Evolutionary conservation across 2,329 filamentous ascomycete species (phyloP).

Genomic region (Fusarium sp.): DNA sequence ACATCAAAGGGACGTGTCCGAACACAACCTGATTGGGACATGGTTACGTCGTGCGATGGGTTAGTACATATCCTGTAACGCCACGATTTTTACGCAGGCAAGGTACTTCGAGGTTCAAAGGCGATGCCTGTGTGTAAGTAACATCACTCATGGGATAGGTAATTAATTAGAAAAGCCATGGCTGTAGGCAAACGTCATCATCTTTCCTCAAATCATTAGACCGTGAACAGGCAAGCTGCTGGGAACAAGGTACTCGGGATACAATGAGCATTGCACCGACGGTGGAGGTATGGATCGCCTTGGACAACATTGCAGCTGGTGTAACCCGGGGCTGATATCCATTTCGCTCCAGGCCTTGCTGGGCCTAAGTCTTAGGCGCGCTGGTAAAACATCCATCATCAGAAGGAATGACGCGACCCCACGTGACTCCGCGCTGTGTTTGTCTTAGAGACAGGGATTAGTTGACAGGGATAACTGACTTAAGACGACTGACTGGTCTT

Average conservation of each 20-base stretch:
- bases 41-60: not conserved
- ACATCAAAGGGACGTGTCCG: not conserved
- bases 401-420: constrained; percentile 29
- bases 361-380: not conserved
- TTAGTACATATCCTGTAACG: not conserved
- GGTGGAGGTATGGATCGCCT: not conserved
- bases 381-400: not conserved
- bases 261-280: not conserved
- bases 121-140: not conserved
- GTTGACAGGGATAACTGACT: constrained; percentile 34
- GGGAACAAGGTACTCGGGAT: not conserved
- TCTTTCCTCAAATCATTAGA: not conserved
- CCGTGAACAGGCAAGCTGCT: not conserved
- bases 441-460: constrained; percentile 19
- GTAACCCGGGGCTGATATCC: not conserved
- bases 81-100: not conserved
- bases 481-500: constrained; percentile 12
- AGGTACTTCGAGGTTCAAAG: not conserved
- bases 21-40: not conserved
- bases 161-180: not conserved
- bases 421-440: constrained; percentile 47
- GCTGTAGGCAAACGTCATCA: not conserved
- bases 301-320: not conserved
- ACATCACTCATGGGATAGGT: not conserved
- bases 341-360: not conserved